Base-by-base conservation (phyloP, 2,329 filamentous ascomycete genomes). In the Elsinoe ampelina region DNA sequence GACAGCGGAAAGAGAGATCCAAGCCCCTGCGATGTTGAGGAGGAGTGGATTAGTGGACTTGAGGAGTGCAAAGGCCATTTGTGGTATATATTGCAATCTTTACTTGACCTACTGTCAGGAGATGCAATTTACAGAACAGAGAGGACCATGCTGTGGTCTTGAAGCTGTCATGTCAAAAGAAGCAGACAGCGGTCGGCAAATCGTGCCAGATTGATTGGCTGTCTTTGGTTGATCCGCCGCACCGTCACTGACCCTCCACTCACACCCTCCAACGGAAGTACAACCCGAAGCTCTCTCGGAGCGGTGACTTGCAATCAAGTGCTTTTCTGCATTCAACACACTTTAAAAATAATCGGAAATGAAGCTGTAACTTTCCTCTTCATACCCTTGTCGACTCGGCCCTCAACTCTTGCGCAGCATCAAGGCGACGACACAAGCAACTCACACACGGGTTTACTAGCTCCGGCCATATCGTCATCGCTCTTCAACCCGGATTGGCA, bases 161-260 rank as follows among this genome's bases (percentile, higher is more conserved):
- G 22, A 26, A 6, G 22, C 22, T 26, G 22, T 26, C 22, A 26
- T 26, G 3, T 26, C 22, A 26, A 30, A 30, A 30, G 26, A 36
- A 39, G 15, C 48, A 26, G 48, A 52, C 22, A 52, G 48, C 48
- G 48, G 48, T 36, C 17, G 30, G 34, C 30, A 22, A 52, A 52
- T 52, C 57, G 57, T 58, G 57, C 34, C 15, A 17, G 43, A 32
- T 55, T 55, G 35, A 58, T 58, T 58, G 57, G 57, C 19, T 55
- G 51, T 55, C 36, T 43, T 34, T 41, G 51, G n/a, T 32, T 35
- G 51, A 41, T 35, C 36, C 20, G 38, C 39, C 51, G 20, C 51
- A 26, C 35, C 36, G 51, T 42, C 51, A 26, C 51, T 8, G 13
- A 55, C 35, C n/a, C 51, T 30, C 30, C 32, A 20, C 5, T 38